A percentile compares a stretch with the other conserved stretches of the same genome.
These are phyloP conservation scores for Moniliella sp. DNA, from an alignment of 1,284 basidiomycete species.

Conservation along the genomic window DNA sequence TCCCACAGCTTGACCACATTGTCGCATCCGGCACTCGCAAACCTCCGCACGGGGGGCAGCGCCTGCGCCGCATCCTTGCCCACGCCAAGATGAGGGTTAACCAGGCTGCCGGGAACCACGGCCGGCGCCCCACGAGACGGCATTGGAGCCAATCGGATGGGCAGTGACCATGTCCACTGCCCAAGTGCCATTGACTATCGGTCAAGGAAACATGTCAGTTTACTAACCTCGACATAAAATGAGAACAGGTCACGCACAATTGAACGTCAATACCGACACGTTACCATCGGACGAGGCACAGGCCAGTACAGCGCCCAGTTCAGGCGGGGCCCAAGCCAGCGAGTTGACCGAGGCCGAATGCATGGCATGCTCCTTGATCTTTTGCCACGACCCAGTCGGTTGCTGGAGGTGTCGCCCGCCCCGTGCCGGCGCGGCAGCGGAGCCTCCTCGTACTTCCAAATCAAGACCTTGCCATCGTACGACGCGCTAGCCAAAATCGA, in stretches of 20 bases:
- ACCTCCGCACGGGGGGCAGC: slow-evolving; percentile 34
- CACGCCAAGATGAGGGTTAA: slow-evolving; percentile 14
- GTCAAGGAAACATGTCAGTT: neutral
- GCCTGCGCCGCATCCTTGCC: neutral
- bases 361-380: slow-evolving; percentile 83
- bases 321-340: slow-evolving; percentile 91
- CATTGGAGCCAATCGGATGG: slow-evolving; percentile 86
- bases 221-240: neutral
- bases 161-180: slow-evolving; percentile 83
- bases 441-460: slow-evolving; percentile 81
- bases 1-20: slow-evolving; percentile 87
- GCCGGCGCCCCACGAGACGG: slow-evolving; percentile 93
- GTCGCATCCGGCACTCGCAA: slow-evolving; percentile 86
- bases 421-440: too few relatives aligned
- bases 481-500: slow-evolving; percentile 88
- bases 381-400: too few relatives aligned
- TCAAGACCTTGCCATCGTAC: slow-evolving; percentile 90
- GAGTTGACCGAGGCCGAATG: slow-evolving; percentile 67
- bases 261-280: slow-evolving; percentile 85
- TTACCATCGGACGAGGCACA: slow-evolving; percentile 97
- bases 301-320: slow-evolving; percentile 81
- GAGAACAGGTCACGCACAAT: slow-evolving; percentile 61
- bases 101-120: slow-evolving; percentile 53
- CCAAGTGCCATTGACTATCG: slow-evolving; percentile 77
- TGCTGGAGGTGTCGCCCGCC: too few relatives aligned